Evolutionary conservation across 78 protist genomes (phyloP).

Genomic region (Fonticula alba): DNA sequence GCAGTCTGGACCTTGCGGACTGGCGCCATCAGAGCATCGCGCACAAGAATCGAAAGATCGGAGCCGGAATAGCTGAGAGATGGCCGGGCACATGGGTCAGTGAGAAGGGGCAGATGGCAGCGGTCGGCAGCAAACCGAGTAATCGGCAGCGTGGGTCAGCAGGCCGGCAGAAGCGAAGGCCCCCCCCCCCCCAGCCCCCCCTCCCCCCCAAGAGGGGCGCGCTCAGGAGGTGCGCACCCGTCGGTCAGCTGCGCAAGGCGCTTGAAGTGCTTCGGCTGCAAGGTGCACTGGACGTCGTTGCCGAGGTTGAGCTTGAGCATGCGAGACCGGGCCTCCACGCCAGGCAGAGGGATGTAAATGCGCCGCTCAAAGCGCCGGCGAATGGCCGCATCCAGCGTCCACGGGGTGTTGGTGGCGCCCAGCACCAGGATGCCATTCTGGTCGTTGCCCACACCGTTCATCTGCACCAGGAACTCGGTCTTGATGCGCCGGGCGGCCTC

Average conservation of each 20-base stretch:
- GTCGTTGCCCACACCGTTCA: slow-evolving; percentile 80
- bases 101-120: not conserved
- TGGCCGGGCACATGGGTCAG: not conserved
- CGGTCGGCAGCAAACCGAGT: not conserved
- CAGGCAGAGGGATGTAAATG: slow-evolving; percentile 79
- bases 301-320: slow-evolving; percentile 75
- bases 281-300: slow-evolving; percentile 34
- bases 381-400: slow-evolving; percentile 89
- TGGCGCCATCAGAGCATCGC: slow-evolving; percentile 84
- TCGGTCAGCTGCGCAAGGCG: slow-evolving; percentile 55
- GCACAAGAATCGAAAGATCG: slow-evolving; percentile 66
- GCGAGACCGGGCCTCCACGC: slow-evolving; percentile 40
- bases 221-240: no score
- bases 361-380: slow-evolving; percentile 76
- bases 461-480: slow-evolving; percentile 94
- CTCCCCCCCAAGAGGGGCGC: no score
- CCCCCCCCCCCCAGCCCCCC: not conserved
- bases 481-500: slow-evolving; percentile 87
- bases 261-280: slow-evolving; percentile 24
- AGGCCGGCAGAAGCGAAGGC: not conserved
- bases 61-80: slow-evolving; percentile 59
- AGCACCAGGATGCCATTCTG: slow-evolving; percentile 80
- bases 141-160: not conserved
- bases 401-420: slow-evolving; percentile 98
- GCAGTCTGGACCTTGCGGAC: slow-evolving; percentile 75